Conservation (phyloP, 495 filamentous ascomycete genomes). For the Xylaria flabelliformis region DNA sequence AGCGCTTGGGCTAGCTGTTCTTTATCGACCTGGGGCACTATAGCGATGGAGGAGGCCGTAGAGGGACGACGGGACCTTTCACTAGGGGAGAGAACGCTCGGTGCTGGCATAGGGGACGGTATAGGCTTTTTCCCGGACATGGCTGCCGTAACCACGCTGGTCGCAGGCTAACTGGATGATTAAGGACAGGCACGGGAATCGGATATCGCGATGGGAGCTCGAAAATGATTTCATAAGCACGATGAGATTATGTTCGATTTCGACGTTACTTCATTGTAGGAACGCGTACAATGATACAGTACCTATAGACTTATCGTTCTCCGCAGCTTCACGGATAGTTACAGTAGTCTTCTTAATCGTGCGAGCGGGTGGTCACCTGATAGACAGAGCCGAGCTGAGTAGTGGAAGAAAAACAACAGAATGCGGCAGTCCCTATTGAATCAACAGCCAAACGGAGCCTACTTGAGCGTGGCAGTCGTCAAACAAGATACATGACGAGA, state of each 20-base stretch:
- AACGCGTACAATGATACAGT: not conserved
- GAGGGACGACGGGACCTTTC: conserved; percentile 66
- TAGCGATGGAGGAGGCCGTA: conserved; percentile 63
- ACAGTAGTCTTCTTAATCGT: not conserved
- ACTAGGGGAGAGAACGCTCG: conserved; percentile 34
- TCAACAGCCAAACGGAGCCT: not conserved
- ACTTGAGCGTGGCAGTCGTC: not conserved
- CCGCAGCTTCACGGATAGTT: not conserved
- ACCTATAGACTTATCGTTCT: not conserved
- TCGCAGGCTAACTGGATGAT: conserved; percentile 27
- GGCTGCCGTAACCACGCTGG: conserved; percentile 4
- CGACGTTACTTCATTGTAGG: conserved; percentile 15
- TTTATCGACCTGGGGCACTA: conserved; percentile 63
- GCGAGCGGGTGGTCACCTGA: conserved; percentile 13
- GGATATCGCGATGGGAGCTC: conserved; percentile 2
- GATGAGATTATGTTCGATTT: not conserved
- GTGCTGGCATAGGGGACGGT: conserved; percentile 36
- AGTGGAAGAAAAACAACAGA: not conserved
- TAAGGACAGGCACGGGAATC: not conserved
- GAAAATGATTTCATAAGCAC: conserved; percentile 9
- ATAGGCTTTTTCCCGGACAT: conserved; percentile 43
- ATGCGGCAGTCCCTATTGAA: not conserved
- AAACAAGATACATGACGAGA: conserved; percentile 4
- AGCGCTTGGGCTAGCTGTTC: conserved; percentile 75
- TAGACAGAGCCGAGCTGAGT: not conserved